A percentile compares a stretch with the other conserved stretches of the same genome.
These are phyloP conservation scores for Extremus antarcticus DNA, from an alignment of 495 filamentous ascomycete genomes.

Conservation along the genomic window DNA sequence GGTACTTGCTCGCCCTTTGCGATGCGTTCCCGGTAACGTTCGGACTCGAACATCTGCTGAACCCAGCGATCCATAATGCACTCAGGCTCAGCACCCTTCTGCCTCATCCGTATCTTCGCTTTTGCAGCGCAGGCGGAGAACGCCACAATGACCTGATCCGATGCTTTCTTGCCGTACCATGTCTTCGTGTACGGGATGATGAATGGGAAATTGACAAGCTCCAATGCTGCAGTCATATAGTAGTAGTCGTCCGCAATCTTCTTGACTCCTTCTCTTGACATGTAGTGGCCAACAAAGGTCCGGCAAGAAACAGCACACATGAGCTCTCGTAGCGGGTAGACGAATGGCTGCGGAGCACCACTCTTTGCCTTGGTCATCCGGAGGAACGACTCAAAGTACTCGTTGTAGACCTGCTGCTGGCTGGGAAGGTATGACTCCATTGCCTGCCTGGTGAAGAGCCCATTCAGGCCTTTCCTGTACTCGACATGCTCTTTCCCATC, in stretches of 20 bases:
- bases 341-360: conserved; percentile 70
- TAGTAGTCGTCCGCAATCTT: conserved; percentile 97
- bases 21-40: conserved; percentile 62
- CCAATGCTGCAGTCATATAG: conserved; percentile 86
- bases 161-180: conserved; percentile 94
- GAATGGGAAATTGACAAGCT: conserved; percentile 97
- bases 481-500: conserved; percentile 93
- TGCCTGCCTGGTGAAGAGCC: conserved; percentile 83
- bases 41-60: conserved; percentile 69
- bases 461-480: conserved; percentile 92
- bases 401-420: conserved; percentile 82
- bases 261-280: conserved; percentile 76
- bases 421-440: conserved; percentile 82
- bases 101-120: conserved; percentile 75
- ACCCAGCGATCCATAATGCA: conserved; percentile 97
- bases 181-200: conserved; percentile 92
- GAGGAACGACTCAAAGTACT: conserved; percentile 72
- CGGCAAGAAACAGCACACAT: conserved; percentile 92
- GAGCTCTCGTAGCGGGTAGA: conserved; percentile 86
- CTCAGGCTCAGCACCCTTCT: conserved; percentile 71
- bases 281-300: conserved; percentile 94
- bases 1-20: conserved; percentile 57
- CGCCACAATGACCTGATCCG: conserved; percentile 81
- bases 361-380: conserved; percentile 57
- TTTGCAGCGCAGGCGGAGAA: conserved; percentile 89